Evolutionary conservation across 202 grass and related monocot genomes (phyloP).

Genomic region (Brachypodium distachyon): DNA sequence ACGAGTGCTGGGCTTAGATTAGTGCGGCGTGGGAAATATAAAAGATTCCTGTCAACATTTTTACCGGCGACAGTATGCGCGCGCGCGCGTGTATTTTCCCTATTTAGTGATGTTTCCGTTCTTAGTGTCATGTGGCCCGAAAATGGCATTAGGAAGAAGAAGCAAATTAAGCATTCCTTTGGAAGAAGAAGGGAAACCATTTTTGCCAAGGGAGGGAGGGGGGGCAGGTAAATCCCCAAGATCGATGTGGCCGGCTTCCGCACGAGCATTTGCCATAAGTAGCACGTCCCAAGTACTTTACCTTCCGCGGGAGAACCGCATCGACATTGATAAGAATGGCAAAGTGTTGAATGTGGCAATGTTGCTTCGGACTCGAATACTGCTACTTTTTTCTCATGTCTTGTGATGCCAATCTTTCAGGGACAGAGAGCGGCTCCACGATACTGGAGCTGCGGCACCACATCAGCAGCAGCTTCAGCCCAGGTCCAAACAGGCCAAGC

Average conservation of each 20-base stretch:
- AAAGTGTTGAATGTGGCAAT: conserved; percentile 9
- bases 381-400: neutral
- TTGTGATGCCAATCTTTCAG: conserved; percentile 14
- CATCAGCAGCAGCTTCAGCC: neutral
- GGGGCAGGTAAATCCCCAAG: neutral
- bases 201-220: neutral
- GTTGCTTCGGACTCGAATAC: neutral
- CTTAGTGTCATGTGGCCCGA: neutral
- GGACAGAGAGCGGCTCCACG: conserved; percentile 31
- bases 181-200: neutral
- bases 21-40: neutral
- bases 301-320: neutral
- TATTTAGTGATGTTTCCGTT: neutral
- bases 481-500: neutral
- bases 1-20: neutral
- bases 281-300: conserved; percentile 35
- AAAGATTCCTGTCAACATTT: neutral
- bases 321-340: conserved; percentile 23
- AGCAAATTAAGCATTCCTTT: no score
- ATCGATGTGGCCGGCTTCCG: neutral
- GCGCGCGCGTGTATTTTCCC: neutral
- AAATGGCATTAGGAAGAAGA: neutral
- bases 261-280: conserved; percentile 25
- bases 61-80: neutral
- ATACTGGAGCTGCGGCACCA: conserved; percentile 60